A percentile compares a stretch with the other conserved stretches of the same genome.
phyloP scores from a whole-genome alignment of 306 rosid genomes.

The Mimosa bimucronata region DNA sequence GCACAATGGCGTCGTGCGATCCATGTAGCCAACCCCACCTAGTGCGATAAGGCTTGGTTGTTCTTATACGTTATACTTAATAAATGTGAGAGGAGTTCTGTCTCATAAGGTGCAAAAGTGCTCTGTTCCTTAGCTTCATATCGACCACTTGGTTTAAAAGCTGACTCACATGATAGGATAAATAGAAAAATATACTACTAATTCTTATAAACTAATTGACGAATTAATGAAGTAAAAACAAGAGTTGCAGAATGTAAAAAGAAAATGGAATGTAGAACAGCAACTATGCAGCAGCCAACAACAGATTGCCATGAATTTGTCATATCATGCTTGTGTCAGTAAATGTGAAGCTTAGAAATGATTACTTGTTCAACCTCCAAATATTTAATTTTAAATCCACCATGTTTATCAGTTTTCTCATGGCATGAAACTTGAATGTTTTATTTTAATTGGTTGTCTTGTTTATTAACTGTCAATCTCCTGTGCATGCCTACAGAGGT shows the following conservation, averaged over 20 bases:
- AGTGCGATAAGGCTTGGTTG: too few species aligned
- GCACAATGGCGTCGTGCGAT: too few species aligned
- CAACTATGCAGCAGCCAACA: neutral
- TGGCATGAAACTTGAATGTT: conserved; percentile 1
- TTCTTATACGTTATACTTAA: too few species aligned
- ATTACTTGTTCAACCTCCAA: neutral
- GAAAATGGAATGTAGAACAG: neutral
- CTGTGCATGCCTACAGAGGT: conserved; percentile 72
- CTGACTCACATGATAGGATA: neutral
- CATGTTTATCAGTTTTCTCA: neutral
- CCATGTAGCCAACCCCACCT: too few species aligned
- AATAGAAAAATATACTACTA: neutral
- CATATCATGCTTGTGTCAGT: conserved; percentile 23
- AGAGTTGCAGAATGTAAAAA: neutral
- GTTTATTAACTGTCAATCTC: conserved; percentile 16
- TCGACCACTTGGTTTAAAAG: neutral
- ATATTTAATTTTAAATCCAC: neutral
- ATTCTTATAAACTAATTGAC: neutral
- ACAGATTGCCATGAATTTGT: neutral
- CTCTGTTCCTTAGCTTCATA: too few species aligned
- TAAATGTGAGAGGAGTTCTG: too few species aligned
- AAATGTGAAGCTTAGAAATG: neutral
- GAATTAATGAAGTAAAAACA: neutral
- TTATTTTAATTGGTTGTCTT: conserved; percentile 1
- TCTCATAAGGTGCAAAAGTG: too few species aligned